Conservation (phyloP, 1,139 yeast genomes). For the Petasospora fabianii region DNA sequence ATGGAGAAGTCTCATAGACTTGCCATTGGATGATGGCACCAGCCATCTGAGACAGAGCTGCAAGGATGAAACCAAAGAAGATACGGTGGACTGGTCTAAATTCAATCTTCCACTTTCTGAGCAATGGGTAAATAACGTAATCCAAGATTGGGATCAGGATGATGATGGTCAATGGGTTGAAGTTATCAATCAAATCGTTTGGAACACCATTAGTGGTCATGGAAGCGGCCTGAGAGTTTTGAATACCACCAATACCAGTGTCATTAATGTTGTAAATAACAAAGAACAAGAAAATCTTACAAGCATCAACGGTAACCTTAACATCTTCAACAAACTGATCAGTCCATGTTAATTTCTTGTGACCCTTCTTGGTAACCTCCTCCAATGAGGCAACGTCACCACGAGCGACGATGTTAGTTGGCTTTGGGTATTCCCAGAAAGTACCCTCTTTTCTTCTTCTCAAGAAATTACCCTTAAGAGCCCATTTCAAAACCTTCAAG, state of each 20-base stretch:
- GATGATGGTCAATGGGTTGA: slow-evolving; percentile 65
- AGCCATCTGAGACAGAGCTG: slow-evolving; percentile 65
- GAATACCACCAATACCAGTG: slow-evolving; percentile 60
- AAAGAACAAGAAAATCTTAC: slow-evolving; percentile 60
- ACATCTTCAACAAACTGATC: slow-evolving; percentile 62
- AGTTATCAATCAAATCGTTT: slow-evolving; percentile 64
- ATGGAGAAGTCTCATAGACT: slow-evolving; percentile 73
- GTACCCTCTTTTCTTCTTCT: slow-evolving; percentile 33
- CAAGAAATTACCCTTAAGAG: slow-evolving; percentile 40
- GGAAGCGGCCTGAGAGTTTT: slow-evolving; percentile 63
- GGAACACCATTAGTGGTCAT: slow-evolving; percentile 68
- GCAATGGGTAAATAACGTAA: slow-evolving; percentile 52
- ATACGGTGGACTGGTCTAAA: slow-evolving; percentile 73
- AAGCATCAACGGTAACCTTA: slow-evolving; percentile 53
- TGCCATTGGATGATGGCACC: slow-evolving; percentile 79
- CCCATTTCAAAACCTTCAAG: slow-evolving; percentile 37
- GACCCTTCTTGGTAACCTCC: slow-evolving; percentile 33
- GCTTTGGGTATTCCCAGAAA: slow-evolving; percentile 57
- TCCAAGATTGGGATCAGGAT: slow-evolving; percentile 63
- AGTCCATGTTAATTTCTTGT: slow-evolving; percentile 33
- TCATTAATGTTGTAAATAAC: slow-evolving; percentile 62
- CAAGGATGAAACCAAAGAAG: slow-evolving; percentile 69
- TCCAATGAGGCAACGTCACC: slow-evolving; percentile 25
- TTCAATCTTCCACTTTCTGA: slow-evolving; percentile 52
- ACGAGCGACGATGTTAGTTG: slow-evolving; percentile 36